phyloP scores from a whole-genome alignment of 176 grass and related monocot species.

The Oryza meyeriana region DNA sequence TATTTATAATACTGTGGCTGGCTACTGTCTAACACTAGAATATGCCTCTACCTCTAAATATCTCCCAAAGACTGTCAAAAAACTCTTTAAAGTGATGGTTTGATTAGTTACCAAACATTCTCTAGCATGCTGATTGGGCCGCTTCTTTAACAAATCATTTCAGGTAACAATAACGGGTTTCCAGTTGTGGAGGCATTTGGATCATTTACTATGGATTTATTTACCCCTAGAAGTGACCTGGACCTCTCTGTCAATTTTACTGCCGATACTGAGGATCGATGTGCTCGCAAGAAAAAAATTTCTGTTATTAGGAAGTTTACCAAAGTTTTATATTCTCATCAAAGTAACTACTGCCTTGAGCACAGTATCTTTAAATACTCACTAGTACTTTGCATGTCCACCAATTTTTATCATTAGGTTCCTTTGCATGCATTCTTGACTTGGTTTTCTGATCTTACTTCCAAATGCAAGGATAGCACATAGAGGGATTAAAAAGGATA shows the following conservation, averaged over 20 bases:
- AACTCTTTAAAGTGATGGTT: background rate
- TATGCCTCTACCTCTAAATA: background rate
- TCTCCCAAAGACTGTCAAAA: background rate
- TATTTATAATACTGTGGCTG: background rate
- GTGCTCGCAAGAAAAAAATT: constrained; percentile 54
- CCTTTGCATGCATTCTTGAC: background rate
- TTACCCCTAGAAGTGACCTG: constrained; percentile 78
- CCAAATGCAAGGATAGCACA: background rate
- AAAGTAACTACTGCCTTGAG: constrained; percentile 58
- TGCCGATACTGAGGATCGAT: constrained; percentile 25
- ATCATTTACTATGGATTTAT: constrained; percentile 94
- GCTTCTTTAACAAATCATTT: constrained; percentile 19
- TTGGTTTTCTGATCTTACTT: background rate
- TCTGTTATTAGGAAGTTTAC: constrained; percentile 54
- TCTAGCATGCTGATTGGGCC: background rate
- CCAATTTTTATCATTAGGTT: background rate
- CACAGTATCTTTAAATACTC: background rate
- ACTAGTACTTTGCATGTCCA: background rate
- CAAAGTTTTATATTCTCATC: constrained; percentile 65
- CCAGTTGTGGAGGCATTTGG: constrained; percentile 82
- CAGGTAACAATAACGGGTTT: constrained; percentile 57
- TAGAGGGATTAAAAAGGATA: background rate
- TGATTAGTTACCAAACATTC: background rate
- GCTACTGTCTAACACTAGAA: background rate
- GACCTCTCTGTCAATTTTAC: constrained; percentile 87